Evolutionary conservation across 345 rosid species (phyloP).

Genomic region (Pistacia integerrima): DNA sequence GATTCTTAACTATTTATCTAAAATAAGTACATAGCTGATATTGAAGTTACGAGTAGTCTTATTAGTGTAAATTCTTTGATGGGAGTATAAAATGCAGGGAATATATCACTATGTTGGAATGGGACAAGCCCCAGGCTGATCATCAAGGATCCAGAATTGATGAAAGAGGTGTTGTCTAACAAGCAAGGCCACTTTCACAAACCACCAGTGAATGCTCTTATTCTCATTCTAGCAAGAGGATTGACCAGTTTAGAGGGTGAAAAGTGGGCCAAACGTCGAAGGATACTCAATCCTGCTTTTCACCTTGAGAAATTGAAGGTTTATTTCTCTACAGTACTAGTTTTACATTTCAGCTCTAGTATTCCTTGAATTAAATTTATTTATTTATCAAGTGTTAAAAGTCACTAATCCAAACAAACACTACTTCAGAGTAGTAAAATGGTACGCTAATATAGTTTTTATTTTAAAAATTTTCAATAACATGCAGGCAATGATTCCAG

Average conservation of each 20-base stretch:
- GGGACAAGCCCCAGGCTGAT: slow-evolving; percentile 49
- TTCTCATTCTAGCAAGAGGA: slow-evolving; percentile 40
- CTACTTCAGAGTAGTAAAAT: no score
- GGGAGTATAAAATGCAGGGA: slow-evolving; percentile 33
- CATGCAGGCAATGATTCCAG: slow-evolving; percentile 40
- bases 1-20: neutral
- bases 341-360: neutral
- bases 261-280: slow-evolving; percentile 49
- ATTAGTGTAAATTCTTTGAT: neutral
- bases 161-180: slow-evolving; percentile 44
- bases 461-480: no score
- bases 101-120: slow-evolving; percentile 42
- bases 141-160: slow-evolving; percentile 40
- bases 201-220: slow-evolving; percentile 38
- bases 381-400: no score
- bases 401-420: no score
- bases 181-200: slow-evolving; percentile 47
- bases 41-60: neutral
- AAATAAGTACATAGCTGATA: no score
- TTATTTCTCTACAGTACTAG: neutral
- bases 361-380: no score
- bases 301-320: slow-evolving; percentile 55
- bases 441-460: no score
- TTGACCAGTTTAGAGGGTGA: slow-evolving; percentile 45
- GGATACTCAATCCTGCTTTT: slow-evolving; percentile 47